These are phyloP conservation scores for Lactifluus piperatus DNA, from an alignment of 768 basidiomycete genomes.

Conservation along the genomic window DNA sequence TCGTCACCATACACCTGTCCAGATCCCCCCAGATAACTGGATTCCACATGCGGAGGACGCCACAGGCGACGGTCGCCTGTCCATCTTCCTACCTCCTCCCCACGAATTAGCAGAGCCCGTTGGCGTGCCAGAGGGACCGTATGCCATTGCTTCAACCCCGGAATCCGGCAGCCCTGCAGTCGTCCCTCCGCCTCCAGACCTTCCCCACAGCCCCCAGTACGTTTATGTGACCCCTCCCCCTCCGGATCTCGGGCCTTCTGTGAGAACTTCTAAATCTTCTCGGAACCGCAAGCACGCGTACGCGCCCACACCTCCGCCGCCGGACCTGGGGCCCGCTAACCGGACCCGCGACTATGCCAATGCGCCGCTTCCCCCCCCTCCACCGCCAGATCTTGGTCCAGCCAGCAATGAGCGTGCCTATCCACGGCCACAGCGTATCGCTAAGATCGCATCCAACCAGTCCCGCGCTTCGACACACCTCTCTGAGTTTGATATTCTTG, in stretches of 20 bases:
- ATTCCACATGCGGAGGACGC: slow-evolving; percentile 17
- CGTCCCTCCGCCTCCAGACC: slow-evolving; percentile 1
- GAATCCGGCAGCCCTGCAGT: slow-evolving; percentile 14
- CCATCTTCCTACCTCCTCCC: slow-evolving; percentile 18
- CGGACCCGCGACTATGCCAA: not conserved
- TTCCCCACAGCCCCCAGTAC: slow-evolving; percentile 3
- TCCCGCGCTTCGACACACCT: slow-evolving; percentile 18
- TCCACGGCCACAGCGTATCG: slow-evolving; percentile 2
- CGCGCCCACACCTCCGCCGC: not conserved
- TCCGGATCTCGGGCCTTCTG: not conserved
- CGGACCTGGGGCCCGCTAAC: not conserved
- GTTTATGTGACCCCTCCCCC: slow-evolving; percentile 4
- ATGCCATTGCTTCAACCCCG: slow-evolving; percentile 11
- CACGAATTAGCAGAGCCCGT: slow-evolving; percentile 11
- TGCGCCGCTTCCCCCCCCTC: not conserved
- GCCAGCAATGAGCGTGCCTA: not conserved
- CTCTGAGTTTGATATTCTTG: slow-evolving; percentile 20
- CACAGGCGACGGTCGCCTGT: slow-evolving; percentile 13
- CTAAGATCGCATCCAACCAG: slow-evolving; percentile 8
- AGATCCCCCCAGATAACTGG: slow-evolving; percentile 18
- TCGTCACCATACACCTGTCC: slow-evolving; percentile 8
- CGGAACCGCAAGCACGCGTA: slow-evolving; percentile 6
- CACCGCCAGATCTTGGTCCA: not conserved
- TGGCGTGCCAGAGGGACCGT: slow-evolving; percentile 6
- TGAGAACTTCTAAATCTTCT: not conserved